phyloP scores from a whole-genome alignment of 2,329 filamentous ascomycete species.

The Penicillium crustosum region DNA sequence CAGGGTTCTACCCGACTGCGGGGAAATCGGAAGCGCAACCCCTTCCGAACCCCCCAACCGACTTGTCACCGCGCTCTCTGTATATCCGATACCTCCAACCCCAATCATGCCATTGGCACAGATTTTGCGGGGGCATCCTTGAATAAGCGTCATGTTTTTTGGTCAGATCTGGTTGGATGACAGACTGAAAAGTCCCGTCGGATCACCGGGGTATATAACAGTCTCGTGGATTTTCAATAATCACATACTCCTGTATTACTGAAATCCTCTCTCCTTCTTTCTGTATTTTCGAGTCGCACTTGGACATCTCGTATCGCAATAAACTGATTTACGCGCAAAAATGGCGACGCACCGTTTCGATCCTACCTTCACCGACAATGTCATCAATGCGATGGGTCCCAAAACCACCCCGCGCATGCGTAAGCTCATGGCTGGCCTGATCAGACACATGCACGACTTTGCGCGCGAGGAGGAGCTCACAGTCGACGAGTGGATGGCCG shows the following conservation, averaged over 20 bases:
- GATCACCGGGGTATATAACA: slow-evolving; percentile 17
- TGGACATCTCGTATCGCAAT: neutral
- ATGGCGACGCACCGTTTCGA: slow-evolving; percentile 42
- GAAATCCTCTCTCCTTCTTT: neutral
- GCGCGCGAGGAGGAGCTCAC: slow-evolving; percentile 60
- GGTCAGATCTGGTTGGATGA: slow-evolving; percentile 14
- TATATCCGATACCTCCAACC: slow-evolving; percentile 6
- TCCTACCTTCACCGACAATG: slow-evolving; percentile 62
- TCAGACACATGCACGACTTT: slow-evolving; percentile 59
- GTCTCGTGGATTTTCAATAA: neutral
- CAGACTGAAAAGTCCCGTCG: slow-evolving; percentile 12
- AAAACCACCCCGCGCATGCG: slow-evolving; percentile 67
- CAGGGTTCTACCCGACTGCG: slow-evolving; percentile 1
- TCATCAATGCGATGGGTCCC: slow-evolving; percentile 72
- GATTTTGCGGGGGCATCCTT: slow-evolving; percentile 24
- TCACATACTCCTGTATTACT: neutral
- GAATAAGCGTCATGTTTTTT: slow-evolving; percentile 22
- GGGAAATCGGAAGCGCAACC: slow-evolving; percentile 25
- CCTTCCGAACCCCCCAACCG: slow-evolving; percentile 17
- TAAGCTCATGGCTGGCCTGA: slow-evolving; percentile 57
- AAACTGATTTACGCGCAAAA: slow-evolving; percentile 7
- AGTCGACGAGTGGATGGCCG: slow-evolving; percentile 59
- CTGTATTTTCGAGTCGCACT: neutral
- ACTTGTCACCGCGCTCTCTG: neutral
- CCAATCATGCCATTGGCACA: slow-evolving; percentile 14